Base-by-base conservation (phyloP, 1,139 yeast species). In the Kodamaea derodonti region DNA sequence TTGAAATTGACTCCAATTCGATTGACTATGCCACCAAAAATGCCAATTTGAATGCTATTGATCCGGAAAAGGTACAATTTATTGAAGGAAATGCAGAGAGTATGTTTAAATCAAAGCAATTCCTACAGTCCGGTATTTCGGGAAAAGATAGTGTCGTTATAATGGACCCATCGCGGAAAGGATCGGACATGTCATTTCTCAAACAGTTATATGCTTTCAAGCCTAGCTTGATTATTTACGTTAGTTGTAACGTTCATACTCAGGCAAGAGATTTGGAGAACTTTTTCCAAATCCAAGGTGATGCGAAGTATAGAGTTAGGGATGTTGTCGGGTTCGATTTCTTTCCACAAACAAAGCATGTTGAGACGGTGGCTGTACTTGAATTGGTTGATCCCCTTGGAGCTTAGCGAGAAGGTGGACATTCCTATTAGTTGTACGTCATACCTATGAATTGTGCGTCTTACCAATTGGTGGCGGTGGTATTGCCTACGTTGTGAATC, bases 281-380 rank as follows among this genome's bases (percentile, higher is more conserved):
- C 14, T 60, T 69, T 28, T 47, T 51, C 33, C 41, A 46, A 4
- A 36, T 41, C 2, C 35, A 37, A 1, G 29, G 34, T 2, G 34
- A 41, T 2, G 32, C 32, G 2, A 40, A 50, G 16, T 69, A 69
- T 36, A 49, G 38, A 26, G 54, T 69, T 3, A 50, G 49, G 37
- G 60, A 59, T 5, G 49, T 69, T 3, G 50, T 49, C 1, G 75
- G 75, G 3, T 69, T 68, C 46, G 75, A 69, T 42, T 69, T 69
- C 49, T 69, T 69, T 36, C 75, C 75, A 1, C 75, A 69, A 41
- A 69, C 75, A 0, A 68, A 66, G 38, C 75, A 69, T 43, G 71
- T 69, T 9, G 75, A 69, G 45, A 55, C 70, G 1, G 57, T 69
- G 3, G 74, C 73, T 0, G 46, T 69, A 3, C 41, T 69, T 27